Evolutionary conservation across 2,329 filamentous ascomycete genomes (phyloP).

Genomic region (Nigrospora osmanthi): DNA sequence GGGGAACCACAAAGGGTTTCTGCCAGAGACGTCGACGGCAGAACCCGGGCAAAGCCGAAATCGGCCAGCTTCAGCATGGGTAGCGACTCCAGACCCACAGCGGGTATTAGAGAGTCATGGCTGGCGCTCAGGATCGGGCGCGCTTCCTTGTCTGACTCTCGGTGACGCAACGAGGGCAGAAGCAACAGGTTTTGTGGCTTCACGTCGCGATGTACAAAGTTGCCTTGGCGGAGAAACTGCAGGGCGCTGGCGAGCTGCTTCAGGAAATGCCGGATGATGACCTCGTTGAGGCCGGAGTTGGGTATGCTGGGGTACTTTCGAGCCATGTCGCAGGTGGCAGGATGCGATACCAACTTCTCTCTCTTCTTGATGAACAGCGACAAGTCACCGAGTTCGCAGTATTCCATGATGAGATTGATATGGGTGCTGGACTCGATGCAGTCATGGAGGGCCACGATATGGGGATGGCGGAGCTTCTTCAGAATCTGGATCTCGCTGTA

Average conservation of each 20-base stretch:
- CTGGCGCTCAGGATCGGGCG: constrained; percentile 70
- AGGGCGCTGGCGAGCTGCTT: constrained; percentile 92
- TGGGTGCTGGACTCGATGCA: constrained; percentile 80
- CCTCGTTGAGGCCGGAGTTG: constrained; percentile 85
- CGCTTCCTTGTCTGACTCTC: constrained; percentile 49
- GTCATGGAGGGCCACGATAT: constrained; percentile 93
- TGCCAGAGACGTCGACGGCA: constrained; percentile 84
- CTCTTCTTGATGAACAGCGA: constrained; percentile 96
- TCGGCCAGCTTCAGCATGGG: constrained; percentile 98
- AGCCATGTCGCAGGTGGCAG: constrained; percentile 82
- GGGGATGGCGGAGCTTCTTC: constrained; percentile 86
- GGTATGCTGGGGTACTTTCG: constrained; percentile 82
- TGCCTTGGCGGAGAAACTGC: constrained; percentile 74
- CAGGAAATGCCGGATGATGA: constrained; percentile 91
- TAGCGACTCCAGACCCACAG: constrained; percentile 72
- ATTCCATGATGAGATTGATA: constrained; percentile 98
- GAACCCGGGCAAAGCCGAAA: constrained; percentile 92
- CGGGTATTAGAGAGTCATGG: constrained; percentile 72
- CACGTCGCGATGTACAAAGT: constrained; percentile 92
- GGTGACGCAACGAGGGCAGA: constrained; percentile 70
- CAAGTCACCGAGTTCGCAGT: constrained; percentile 89
- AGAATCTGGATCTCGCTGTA: constrained; percentile 94
- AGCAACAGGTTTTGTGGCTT: constrained; percentile 95
- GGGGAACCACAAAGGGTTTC: constrained; percentile 96
- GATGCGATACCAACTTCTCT: constrained; percentile 69